Evolutionary conservation across 2,329 filamentous ascomycete species (phyloP), one percentile per base, ranked within the genome.

Genomic region (Nigrospora sphaerica): DNA sequence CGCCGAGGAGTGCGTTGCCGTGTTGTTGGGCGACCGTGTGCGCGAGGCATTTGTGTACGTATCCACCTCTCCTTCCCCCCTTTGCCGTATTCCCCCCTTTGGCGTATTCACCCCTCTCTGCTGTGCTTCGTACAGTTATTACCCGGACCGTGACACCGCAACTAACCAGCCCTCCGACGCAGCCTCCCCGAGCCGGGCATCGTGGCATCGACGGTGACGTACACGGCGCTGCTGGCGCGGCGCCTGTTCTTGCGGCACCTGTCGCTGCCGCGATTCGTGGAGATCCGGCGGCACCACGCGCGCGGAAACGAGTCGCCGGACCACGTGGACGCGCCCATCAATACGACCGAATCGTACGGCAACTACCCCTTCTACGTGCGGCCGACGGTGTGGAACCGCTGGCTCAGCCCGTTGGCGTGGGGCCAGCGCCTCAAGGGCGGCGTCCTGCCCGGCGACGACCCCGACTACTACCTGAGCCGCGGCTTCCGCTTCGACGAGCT

Each of bases 321-420:
- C 50, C 64, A 70, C 11, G 63, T 71, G 31, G 74, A 77, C 0
- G 76, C 77, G 1, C 74, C 76, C 3, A 72, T 80, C 51, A 69
- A 73, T 45, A 60, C 52, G 31, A 65, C 55, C 60, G 54, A 66
- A 0, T 53, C 68, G 34, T 86, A 80, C 63, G 72, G 82, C 23
- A 76, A 78, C 12, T 75, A 80, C 40, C 85, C 85, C 3, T 86
- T 78, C 64, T 88, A 87, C 62, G 70, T 78, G 19, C 71, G 75
- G 49, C 72, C 72, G 28, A 84, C 76, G 0, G 61, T 77, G 36
- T 79, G 73, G 78, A 79, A 74, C 55, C 77, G 78, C 48, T 88
- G 77, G 80, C 23, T 28, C 23, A 79, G 78, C 2, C 81, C 74
- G 0, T 61, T 62, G 49, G 81, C 73, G 0, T 73, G 73, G 70